A percentile compares a stretch with the other conserved stretches of the same genome.
phyloP scores from a whole-genome alignment of 2,329 filamentous ascomycete species.

The Chaetomiaceae sp. region DNA sequence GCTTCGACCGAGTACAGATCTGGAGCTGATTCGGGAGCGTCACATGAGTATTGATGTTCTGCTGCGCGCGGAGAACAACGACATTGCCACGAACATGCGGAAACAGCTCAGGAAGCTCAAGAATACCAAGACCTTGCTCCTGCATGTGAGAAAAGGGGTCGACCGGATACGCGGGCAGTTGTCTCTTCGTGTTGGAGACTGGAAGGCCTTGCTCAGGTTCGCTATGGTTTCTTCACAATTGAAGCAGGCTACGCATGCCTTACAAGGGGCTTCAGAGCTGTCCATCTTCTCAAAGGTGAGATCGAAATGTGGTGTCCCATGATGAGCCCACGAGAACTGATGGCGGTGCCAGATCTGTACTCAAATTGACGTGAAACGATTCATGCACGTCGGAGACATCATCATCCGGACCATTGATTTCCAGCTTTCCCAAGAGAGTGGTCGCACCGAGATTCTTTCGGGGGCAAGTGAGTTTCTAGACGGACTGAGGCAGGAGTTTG shows the following conservation, averaged over 20 bases:
- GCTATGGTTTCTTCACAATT: slow-evolving; percentile 65
- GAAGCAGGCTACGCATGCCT: slow-evolving; percentile 53
- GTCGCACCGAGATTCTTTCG: slow-evolving; percentile 64
- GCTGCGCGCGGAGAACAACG: slow-evolving; percentile 59
- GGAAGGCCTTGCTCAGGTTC: slow-evolving; percentile 68
- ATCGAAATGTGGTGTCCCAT: slow-evolving; percentile 14
- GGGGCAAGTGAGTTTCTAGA: slow-evolving; percentile 73
- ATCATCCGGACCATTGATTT: slow-evolving; percentile 77
- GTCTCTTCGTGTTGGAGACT: slow-evolving; percentile 60
- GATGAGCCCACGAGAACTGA: slow-evolving; percentile 1
- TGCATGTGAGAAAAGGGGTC: slow-evolving; percentile 72
- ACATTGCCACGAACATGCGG: slow-evolving; percentile 44
- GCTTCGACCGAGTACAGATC: slow-evolving; percentile 66
- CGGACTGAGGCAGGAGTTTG: slow-evolving; percentile 67
- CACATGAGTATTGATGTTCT: slow-evolving; percentile 64
- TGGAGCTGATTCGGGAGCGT: slow-evolving; percentile 62
- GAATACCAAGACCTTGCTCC: slow-evolving; percentile 64
- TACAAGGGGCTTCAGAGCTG: slow-evolving; percentile 48
- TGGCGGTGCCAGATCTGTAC: slow-evolving; percentile 41
- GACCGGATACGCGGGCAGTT: slow-evolving; percentile 42
- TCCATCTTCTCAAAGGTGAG: slow-evolving; percentile 51
- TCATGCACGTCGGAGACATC: slow-evolving; percentile 61
- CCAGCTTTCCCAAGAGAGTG: slow-evolving; percentile 63
- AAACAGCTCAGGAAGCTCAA: slow-evolving; percentile 59
- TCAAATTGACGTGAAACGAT: slow-evolving; percentile 49